Percentiles rank a stretch among this genome's conserved stretches.
Conservation (phyloP, 139 green algal species). For the Chlorella vulgaris region DNA sequence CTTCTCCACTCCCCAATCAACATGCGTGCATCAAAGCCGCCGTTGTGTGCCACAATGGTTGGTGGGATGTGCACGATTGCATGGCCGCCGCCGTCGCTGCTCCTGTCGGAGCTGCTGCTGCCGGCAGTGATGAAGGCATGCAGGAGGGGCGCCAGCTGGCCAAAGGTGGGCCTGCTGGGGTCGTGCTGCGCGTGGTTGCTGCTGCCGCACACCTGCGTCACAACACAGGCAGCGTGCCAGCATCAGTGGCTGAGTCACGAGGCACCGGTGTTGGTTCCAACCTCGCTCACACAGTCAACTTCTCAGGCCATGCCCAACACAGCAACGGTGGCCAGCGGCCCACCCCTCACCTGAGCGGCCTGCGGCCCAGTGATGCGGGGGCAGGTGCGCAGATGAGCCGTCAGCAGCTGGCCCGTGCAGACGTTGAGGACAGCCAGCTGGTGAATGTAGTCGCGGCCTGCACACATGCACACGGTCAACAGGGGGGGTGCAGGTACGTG, state of each 20-base stretch:
- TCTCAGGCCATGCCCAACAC: no score
- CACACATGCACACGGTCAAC: neutral
- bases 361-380: neutral
- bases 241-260: no score
- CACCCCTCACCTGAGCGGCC: neutral
- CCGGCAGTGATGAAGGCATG: conserved; percentile 5
- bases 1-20: conserved; percentile 5
- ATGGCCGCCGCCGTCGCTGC: neutral
- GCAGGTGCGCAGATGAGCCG: conserved; percentile 19
- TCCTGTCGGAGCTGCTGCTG: neutral
- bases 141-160: conserved; percentile 13
- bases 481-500: no score
- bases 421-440: conserved; percentile 25
- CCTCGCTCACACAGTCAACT: no score
- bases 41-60: conserved; percentile 21
- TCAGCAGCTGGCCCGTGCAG: conserved; percentile 9
- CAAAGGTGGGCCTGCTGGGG: conserved; percentile 27
- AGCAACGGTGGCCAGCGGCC: no score
- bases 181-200: conserved; percentile 3
- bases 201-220: conserved; percentile 3
- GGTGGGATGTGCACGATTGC: no score
- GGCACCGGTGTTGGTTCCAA: no score
- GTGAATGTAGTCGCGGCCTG: conserved; percentile 25
- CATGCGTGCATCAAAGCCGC: conserved; percentile 8
- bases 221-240: no score